Conservation (phyloP, 2,329 filamentous ascomycete genomes). For the Nemania sp. region DNA sequence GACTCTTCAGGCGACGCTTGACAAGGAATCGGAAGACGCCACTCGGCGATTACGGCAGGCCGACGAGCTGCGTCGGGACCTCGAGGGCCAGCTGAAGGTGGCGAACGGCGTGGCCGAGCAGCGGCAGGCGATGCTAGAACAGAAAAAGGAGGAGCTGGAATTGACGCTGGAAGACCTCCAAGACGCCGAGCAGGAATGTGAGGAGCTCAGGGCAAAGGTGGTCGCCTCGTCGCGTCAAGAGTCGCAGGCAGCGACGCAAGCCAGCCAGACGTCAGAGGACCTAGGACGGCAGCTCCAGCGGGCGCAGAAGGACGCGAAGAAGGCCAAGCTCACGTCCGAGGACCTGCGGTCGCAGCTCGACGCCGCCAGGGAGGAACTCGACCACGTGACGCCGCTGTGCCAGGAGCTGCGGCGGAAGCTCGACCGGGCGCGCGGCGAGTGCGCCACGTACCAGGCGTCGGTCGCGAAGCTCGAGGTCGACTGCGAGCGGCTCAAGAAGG, state of each 20-base stretch:
- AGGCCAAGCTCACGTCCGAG: slow-evolving; percentile 55
- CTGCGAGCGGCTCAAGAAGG: slow-evolving; percentile 51
- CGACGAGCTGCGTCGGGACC: neutral
- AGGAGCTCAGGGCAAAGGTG: slow-evolving; percentile 33
- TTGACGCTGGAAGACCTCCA: slow-evolving; percentile 64
- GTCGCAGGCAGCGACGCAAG: slow-evolving; percentile 49
- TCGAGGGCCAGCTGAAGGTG: neutral
- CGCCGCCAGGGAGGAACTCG: slow-evolving; percentile 32
- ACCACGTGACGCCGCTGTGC: slow-evolving; percentile 36
- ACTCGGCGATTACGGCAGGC: neutral
- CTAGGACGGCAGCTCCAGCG: slow-evolving; percentile 37
- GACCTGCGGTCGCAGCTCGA: slow-evolving; percentile 40
- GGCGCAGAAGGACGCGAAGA: slow-evolving; percentile 55
- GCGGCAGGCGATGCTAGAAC: slow-evolving; percentile 37
- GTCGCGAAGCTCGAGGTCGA: slow-evolving; percentile 61
- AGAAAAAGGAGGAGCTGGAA: slow-evolving; percentile 46
- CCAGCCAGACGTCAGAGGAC: slow-evolving; percentile 32
- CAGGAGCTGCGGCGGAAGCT: slow-evolving; percentile 67
- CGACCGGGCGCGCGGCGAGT: slow-evolving; percentile 69
- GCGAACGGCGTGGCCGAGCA: neutral
- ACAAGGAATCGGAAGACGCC: neutral
- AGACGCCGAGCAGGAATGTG: slow-evolving; percentile 54
- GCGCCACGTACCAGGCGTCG: slow-evolving; percentile 58
- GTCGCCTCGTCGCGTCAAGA: slow-evolving; percentile 45
- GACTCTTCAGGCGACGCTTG: neutral